These are phyloP conservation scores for Fusarium brevicatenulatum DNA, from an alignment of 2,329 filamentous ascomycete species.

Conservation along the genomic window DNA sequence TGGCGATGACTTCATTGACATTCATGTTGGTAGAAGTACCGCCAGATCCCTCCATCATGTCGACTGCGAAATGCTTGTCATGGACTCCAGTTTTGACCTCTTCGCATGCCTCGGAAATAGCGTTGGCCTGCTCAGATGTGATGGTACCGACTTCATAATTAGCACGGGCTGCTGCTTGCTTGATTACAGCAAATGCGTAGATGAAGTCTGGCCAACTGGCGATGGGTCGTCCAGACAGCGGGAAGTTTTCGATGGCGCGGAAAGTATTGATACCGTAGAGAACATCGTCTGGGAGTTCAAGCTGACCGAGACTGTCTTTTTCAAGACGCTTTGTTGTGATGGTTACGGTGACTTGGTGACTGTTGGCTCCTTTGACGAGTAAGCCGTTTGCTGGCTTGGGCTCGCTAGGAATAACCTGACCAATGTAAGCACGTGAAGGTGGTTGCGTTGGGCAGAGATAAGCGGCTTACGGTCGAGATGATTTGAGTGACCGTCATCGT, in stretches of 20 bases:
- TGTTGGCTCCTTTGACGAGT: neutral
- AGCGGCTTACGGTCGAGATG: neutral
- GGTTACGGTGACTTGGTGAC: neutral
- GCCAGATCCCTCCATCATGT: conserved; percentile 10
- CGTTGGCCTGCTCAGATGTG: neutral
- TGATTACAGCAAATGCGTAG: neutral
- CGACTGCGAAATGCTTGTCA: neutral
- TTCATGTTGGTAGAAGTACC: conserved; percentile 12
- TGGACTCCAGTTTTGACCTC: conserved; percentile 1
- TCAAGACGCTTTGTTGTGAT: neutral
- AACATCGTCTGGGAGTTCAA: neutral
- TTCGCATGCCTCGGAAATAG: neutral
- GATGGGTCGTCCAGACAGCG: conserved; percentile 2
- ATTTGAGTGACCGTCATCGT: conserved; percentile 3
- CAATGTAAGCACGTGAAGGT: neutral
- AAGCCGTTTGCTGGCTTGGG: neutral
- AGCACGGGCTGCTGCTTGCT: conserved; percentile 6
- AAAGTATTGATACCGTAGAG: conserved; percentile 11
- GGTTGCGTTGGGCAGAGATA: too few species aligned
- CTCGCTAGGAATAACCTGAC: neutral
- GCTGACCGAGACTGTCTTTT: conserved; percentile 2
- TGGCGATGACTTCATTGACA: conserved; percentile 13
- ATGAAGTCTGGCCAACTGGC: conserved; percentile 1
- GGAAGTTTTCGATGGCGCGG: conserved; percentile 5
- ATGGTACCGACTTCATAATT: neutral